Evolutionary conservation across 208 protist genomes (phyloP), one percentile per base, ranked within the genome.

Genomic region (Angomonas deanei): DNA sequence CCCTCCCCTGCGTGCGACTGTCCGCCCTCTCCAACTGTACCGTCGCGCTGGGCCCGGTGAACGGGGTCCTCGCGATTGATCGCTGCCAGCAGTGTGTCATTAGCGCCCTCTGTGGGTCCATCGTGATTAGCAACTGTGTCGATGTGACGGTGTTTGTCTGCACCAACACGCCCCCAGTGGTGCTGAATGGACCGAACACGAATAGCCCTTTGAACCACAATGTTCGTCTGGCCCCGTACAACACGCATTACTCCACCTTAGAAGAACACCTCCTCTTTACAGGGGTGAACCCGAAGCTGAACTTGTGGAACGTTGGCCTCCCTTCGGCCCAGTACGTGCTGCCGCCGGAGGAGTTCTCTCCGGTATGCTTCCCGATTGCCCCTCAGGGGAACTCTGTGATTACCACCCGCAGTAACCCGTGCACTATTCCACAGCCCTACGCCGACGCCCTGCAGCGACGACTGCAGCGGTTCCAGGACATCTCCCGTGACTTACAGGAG

Each of bases 201-300:
- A 62, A 26, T 61, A 58, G 36, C 1, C 55, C 64, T 24, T 64
- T 72, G 6, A 53, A 81, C 15, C 61, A 74, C 23, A 77, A 84
- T 19, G 81, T 94, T 17, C 82, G 82, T 10, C 87, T 96, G 27
- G 91, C 91, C 0, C 91, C 91, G 30, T 96, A 96, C 66, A 96
- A 96, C 76, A 87, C 91, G 1, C 79, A 88, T 55, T 96, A 96
- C 66, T 80, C 84, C 2, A 90, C 83, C 13, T 71, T 96, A 27
- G 86, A 93, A 67, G 78, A 93, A 73, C 77, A 96, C 69, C 78
- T 93, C 53, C 79, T 72, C 47, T 74, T 42, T 55, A 84, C 91
- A 0, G 91, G 91, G 36, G 80, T 96, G 21, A 96, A 79, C 52
- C 91, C 91, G 8, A 76, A 82, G 48, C 77, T 96, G 13, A 96